phyloP scores from a whole-genome alignment of 2,329 filamentous ascomycete species.

The Trichoderma polysporum region DNA sequence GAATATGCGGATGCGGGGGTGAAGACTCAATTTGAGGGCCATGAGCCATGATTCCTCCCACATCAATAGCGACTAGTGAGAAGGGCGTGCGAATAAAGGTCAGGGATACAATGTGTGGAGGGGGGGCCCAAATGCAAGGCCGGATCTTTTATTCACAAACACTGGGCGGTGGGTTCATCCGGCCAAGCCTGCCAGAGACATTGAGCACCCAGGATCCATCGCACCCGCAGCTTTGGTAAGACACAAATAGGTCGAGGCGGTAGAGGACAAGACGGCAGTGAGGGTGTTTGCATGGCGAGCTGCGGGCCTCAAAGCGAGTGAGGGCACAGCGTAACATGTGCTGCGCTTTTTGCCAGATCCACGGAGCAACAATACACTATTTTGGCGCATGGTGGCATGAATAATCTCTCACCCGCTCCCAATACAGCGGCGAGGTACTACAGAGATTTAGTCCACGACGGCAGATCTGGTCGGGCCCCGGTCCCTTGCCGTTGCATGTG shows the following conservation, averaged over 20 bases:
- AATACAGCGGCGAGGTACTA: conserved; percentile 21
- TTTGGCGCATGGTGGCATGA: conserved; percentile 9
- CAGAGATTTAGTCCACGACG: conserved; percentile 20
- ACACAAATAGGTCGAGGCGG: conserved; percentile 7
- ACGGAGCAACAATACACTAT: background rate
- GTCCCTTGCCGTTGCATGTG: conserved; percentile 15
- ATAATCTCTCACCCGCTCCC: conserved; percentile 15
- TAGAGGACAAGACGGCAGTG: conserved; percentile 18
- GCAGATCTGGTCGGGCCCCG: conserved; percentile 21
- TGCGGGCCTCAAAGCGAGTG: conserved; percentile 13
- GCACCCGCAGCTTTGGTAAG: conserved; percentile 8
- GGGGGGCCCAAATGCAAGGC: background rate
- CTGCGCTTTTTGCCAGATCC: conserved; percentile 10
- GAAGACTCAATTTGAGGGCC: background rate
- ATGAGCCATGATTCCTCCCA: background rate
- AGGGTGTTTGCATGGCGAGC: conserved; percentile 22
- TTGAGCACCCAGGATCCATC: background rate
- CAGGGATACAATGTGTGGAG: background rate
- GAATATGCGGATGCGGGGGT: background rate
- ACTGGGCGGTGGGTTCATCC: background rate
- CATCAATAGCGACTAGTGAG: background rate
- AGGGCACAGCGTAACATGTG: conserved; percentile 10
- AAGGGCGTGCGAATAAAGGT: background rate
- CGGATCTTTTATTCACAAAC: background rate
- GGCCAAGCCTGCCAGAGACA: background rate